Conservation (phyloP, 1,139 yeast species). For the Pichia sp. region DNA sequence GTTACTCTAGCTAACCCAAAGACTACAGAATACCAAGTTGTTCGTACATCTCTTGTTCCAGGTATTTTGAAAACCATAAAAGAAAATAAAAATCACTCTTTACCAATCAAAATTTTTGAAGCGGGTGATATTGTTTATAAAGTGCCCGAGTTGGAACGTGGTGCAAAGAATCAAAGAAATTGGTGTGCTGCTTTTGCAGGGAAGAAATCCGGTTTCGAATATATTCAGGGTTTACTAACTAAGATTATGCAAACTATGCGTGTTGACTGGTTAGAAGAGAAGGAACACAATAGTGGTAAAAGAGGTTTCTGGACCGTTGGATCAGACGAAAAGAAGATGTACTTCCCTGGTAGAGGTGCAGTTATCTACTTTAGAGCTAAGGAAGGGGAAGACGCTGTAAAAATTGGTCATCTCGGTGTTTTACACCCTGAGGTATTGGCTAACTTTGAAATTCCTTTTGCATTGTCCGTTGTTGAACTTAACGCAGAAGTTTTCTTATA, state of each 20-base stretch:
- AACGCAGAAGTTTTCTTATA: conserved; percentile 79
- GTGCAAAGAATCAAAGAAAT: conserved; percentile 85
- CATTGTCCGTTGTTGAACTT: conserved; percentile 84
- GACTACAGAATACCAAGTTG: conserved; percentile 94
- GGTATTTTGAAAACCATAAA: conserved; percentile 92
- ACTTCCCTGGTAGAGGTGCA: conserved; percentile 98
- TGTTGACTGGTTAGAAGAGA: conserved; percentile 70
- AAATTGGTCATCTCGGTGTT: conserved; percentile 84
- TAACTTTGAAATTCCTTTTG: conserved; percentile 85
- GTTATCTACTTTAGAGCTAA: conserved; percentile 64
- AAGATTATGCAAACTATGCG: conserved; percentile 95
- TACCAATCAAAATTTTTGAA: conserved; percentile 93
- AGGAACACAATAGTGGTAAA: conserved; percentile 41
- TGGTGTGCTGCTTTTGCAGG: conserved; percentile 96
- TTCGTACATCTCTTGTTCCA: conserved; percentile 87
- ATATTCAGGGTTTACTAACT: conserved; percentile 89
- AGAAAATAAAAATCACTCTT: conserved; percentile 91
- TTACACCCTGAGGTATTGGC: conserved; percentile 91
- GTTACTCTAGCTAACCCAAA: conserved; percentile 94
- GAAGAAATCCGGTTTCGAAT: conserved; percentile 90
- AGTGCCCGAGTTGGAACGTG: conserved; percentile 67
- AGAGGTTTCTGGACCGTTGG: conserved; percentile 87
- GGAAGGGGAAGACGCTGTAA: conserved; percentile 47
- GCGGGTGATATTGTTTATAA: conserved; percentile 91
- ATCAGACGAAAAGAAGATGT: conserved; percentile 60